A percentile compares a stretch with the other conserved stretches of the same genome.
These are phyloP conservation scores for Colletotrichum sp. DNA, from an alignment of 2,329 filamentous ascomycete species.

Conservation along the genomic window DNA sequence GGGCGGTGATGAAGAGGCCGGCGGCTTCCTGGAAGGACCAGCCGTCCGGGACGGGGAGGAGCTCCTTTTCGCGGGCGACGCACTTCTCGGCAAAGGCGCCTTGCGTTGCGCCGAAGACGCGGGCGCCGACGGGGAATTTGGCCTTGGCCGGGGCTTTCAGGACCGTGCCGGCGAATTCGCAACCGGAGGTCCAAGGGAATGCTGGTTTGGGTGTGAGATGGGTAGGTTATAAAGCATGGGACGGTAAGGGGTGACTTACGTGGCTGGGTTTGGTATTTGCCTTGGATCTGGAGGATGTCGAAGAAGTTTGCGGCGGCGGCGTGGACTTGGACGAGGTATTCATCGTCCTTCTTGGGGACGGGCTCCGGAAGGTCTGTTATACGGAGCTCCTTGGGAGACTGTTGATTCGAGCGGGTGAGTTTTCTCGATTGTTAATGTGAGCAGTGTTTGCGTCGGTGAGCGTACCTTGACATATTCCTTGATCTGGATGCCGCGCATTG, in stretches of 20 bases:
- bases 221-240: not conserved
- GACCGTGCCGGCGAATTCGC: slow-evolving; percentile 84
- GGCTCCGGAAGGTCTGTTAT: slow-evolving; percentile 79
- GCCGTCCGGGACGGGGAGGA: slow-evolving; percentile 77
- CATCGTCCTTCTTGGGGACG: slow-evolving; percentile 66
- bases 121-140: slow-evolving; percentile 77
- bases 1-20: slow-evolving; percentile 89
- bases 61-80: slow-evolving; percentile 64
- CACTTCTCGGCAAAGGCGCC: slow-evolving; percentile 85
- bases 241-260: slow-evolving; percentile 41
- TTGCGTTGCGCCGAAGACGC: slow-evolving; percentile 85
- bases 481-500: slow-evolving; percentile 78
- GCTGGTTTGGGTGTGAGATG: slow-evolving; percentile 39
- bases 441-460: not conserved
- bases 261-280: slow-evolving; percentile 94
- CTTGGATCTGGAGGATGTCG: slow-evolving; percentile 92
- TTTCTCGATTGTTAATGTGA: slow-evolving; percentile 1
- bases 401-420: not conserved
- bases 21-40: slow-evolving; percentile 88
- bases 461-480: slow-evolving; percentile 75
- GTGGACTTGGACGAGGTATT: slow-evolving; percentile 88
- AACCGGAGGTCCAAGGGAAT: slow-evolving; percentile 85
- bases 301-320: slow-evolving; percentile 95
- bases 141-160: slow-evolving; percentile 59
- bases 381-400: slow-evolving; percentile 77